These are phyloP conservation scores for Pestalotiopsis sp. DNA, from an alignment of 2,329 filamentous ascomycete genomes.

Conservation along the genomic window DNA sequence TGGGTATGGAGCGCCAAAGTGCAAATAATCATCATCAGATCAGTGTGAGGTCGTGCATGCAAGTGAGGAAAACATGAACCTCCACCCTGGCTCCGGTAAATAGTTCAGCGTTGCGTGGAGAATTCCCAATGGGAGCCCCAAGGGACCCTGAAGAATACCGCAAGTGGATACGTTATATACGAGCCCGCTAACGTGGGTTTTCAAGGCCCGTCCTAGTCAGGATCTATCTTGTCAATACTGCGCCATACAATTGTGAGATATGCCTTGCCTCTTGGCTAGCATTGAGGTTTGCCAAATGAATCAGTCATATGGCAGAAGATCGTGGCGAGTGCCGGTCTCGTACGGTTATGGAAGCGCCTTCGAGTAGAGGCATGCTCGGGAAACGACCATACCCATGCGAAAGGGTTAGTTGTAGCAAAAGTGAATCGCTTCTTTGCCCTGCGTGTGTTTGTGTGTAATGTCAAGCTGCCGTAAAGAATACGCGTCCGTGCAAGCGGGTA, in stretches of 20 bases:
- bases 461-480: too few species aligned
- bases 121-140: background rate
- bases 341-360: background rate
- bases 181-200: background rate
- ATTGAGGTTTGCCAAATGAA: background rate
- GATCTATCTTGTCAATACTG: background rate
- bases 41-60: background rate
- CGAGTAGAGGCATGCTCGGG: background rate
- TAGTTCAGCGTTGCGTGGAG: background rate
- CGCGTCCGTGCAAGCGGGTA: too few species aligned
- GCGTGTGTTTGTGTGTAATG: too few species aligned
- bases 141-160: background rate
- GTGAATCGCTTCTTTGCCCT: too few species aligned
- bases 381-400: background rate
- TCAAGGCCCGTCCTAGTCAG: background rate
- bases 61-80: background rate
- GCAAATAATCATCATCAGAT: background rate
- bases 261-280: background rate
- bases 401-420: too few species aligned
- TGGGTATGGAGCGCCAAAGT: too few species aligned
- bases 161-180: background rate
- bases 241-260: background rate
- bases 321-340: background rate
- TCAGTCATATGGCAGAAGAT: background rate
- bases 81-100: background rate